Percentiles rank a stretch among this genome's conserved stretches.
These are phyloP conservation scores for Russula sp. DNA, from an alignment of 768 basidiomycete species.

Conservation along the genomic window DNA sequence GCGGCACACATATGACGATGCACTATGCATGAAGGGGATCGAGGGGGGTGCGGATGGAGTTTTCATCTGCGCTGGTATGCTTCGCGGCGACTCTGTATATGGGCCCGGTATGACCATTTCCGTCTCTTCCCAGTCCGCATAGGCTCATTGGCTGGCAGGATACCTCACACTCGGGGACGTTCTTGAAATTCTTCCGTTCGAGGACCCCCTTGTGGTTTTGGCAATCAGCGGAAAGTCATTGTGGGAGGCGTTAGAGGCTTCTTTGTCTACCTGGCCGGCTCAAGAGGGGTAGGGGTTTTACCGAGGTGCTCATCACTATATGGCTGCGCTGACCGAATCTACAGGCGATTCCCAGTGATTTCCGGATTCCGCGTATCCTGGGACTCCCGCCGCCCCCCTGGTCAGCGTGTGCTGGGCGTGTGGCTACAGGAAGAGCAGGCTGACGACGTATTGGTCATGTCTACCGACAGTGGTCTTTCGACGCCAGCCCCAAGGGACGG, in stretches of 20 bases:
- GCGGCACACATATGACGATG: slow-evolving; percentile 76
- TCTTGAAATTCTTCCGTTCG: slow-evolving; percentile 83
- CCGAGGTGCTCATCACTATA: background rate
- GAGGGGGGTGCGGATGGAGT: slow-evolving; percentile 70
- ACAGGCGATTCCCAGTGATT: slow-evolving; percentile 81
- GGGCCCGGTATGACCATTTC: slow-evolving; percentile 53
- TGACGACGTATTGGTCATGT: slow-evolving; percentile 15
- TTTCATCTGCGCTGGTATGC: slow-evolving; percentile 74
- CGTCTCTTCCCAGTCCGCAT: background rate
- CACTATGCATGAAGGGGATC: slow-evolving; percentile 47
- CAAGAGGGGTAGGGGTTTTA: slow-evolving; percentile 68
- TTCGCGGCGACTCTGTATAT: slow-evolving; percentile 82
- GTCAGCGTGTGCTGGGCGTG: slow-evolving; percentile 67
- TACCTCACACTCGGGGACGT: slow-evolving; percentile 79
- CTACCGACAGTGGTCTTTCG: slow-evolving; percentile 21
- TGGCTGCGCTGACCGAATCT: background rate
- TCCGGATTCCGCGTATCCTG: slow-evolving; percentile 81
- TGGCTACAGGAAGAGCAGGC: slow-evolving; percentile 43
- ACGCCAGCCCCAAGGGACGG: slow-evolving; percentile 37
- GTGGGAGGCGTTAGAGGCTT: slow-evolving; percentile 74
- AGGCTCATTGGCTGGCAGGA: slow-evolving; percentile 36
- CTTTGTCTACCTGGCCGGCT: slow-evolving; percentile 73
- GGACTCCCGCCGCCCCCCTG: slow-evolving; percentile 73
- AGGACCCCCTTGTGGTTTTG: slow-evolving; percentile 76
- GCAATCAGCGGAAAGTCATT: slow-evolving; percentile 73